Base-by-base conservation (phyloP, 2,329 filamentous ascomycete genomes). In the Acephala macrosclerotiorum region DNA sequence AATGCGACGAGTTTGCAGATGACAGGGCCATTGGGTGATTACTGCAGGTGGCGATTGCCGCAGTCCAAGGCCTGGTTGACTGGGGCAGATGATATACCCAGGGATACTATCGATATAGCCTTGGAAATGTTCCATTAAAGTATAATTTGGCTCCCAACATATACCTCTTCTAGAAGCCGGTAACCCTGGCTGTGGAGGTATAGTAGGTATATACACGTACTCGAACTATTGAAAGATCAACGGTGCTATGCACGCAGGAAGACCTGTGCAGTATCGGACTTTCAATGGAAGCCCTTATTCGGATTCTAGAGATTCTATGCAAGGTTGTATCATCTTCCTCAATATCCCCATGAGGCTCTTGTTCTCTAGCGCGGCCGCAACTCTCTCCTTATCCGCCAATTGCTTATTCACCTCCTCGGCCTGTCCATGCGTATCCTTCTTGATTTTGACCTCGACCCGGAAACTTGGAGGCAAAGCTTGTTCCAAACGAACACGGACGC, bases 331-430 rank as follows among this genome's bases (percentile, higher is more conserved):
- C 96, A 99, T 98, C 80, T 96, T 97, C 77, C 92, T 89, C 69
- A 99, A 84, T 36, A 97, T 92, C 47, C 89, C 89, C 83, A 93
- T 93, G 66, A 99, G 82, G 0, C 92, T 96, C 64, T 92, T 92
- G 77, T 99, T 99, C 80, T 98, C 96, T 73, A 97, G 82, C 7
- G 96, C 96, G 11, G 96, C 96, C 1, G 95, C 94, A 53, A 99
- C 96, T 67, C 96, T 85, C 81, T 99, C 96, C 83, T 98, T 99
- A 80, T 99, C 96, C 38, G 89, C 92, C 51, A 99, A 82, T 80
- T 99, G 96, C 83, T 97, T 97, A 81, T 97, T 97, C 60, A 97
- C 94, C 77, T 97, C 94, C 69, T 97, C 94, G 55, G 93, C 95
- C 67, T 96, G 96, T 70, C 89, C 93, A 78, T 98, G 96, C n/a